A percentile compares a stretch with the other conserved stretches of the same genome.
phyloP scores from a whole-genome alignment of 495 filamentous ascomycete species.

The Echria macrotheca region DNA sequence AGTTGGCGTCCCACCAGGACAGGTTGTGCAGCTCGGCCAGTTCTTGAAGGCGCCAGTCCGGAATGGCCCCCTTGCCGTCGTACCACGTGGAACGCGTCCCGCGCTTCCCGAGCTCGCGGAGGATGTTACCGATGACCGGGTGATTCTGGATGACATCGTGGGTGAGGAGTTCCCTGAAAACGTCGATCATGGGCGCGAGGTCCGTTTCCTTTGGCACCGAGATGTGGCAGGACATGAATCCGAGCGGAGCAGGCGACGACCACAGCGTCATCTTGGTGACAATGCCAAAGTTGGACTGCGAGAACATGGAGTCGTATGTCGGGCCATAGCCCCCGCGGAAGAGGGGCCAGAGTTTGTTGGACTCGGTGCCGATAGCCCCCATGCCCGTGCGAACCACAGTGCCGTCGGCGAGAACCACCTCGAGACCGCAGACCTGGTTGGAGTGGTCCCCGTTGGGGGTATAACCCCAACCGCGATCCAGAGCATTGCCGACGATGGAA shows the following conservation, averaged over 20 bases:
- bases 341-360: conserved; percentile 6
- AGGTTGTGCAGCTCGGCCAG: conserved; percentile 8
- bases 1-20: conserved; percentile 18
- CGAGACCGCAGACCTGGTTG: conserved; percentile 42
- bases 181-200: conserved; percentile 23
- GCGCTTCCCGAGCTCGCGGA: conserved; percentile 17
- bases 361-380: too few relatives aligned
- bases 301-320: conserved; percentile 37
- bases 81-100: conserved; percentile 10
- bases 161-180: conserved; percentile 30
- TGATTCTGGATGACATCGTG: conserved; percentile 32
- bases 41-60: conserved; percentile 13
- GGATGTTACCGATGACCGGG: conserved; percentile 39
- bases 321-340: conserved; percentile 28
- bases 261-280: conserved; percentile 42
- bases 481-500: conserved; percentile 48
- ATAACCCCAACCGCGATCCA: conserved; percentile 36
- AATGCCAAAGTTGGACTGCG: conserved; percentile 40
- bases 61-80: conserved; percentile 10
- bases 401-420: conserved; percentile 44
- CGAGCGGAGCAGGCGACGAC: conserved; percentile 37
- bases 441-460: conserved; percentile 45
- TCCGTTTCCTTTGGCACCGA: conserved; percentile 39
- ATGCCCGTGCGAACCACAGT: conserved; percentile 44
- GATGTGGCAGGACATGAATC: conserved; percentile 39